These are phyloP conservation scores for Solanum chacoense DNA, from an alignment of 305 asterid species.

Conservation along the genomic window DNA sequence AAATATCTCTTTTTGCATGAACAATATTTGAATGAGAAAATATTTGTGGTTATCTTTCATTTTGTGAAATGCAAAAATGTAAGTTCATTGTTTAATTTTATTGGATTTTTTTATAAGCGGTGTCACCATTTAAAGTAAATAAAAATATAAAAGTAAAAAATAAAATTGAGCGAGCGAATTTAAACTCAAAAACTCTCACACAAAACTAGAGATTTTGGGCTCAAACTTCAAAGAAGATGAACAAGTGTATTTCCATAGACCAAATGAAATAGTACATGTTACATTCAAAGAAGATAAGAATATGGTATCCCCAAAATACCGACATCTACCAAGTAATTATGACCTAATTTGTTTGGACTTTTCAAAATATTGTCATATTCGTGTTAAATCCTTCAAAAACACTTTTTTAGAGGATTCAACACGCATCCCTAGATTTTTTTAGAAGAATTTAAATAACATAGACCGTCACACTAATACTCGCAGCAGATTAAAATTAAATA, in stretches of 20 bases:
- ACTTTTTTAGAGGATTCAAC: background rate
- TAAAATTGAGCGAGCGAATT: too few relatives aligned
- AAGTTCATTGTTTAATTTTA: background rate
- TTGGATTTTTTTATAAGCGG: too few relatives aligned
- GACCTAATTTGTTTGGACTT: background rate
- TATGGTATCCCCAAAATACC: background rate
- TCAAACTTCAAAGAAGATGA: background rate
- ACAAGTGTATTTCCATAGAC: background rate
- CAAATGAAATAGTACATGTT: background rate
- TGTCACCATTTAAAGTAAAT: background rate
- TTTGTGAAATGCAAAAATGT: background rate
- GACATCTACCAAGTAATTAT: too few relatives aligned
- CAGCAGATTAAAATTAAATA: background rate
- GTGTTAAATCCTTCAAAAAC: too few relatives aligned
- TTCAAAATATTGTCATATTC: background rate
- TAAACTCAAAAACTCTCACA: too few relatives aligned
- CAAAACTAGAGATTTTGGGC: background rate
- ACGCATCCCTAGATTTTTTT: background rate
- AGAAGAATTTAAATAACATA: background rate
- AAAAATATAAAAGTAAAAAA: too few relatives aligned
- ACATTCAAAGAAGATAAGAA: background rate
- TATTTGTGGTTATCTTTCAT: background rate
- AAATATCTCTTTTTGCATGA: background rate
- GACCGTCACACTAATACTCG: background rate
- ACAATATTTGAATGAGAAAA: too few relatives aligned